Conservation (phyloP, 495 filamentous ascomycete genomes). For the Tuber calosporum region DNA sequence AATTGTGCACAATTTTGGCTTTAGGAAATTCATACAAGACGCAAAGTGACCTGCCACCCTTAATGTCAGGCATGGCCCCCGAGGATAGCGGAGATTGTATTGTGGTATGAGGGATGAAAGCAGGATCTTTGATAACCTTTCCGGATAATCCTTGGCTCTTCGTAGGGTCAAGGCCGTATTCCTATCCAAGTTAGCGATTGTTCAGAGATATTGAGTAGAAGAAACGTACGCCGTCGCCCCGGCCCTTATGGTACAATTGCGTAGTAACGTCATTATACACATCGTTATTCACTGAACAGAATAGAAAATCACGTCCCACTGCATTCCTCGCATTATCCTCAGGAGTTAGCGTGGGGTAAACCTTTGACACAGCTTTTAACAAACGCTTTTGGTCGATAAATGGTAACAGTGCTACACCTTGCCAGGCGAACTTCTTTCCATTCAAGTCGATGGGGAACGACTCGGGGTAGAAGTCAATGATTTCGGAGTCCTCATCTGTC, state of each 20-base stretch:
- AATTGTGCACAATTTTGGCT: conserved; percentile 69
- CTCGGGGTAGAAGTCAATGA: conserved; percentile 94
- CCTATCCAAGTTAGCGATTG: conserved; percentile 27
- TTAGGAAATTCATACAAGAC: conserved; percentile 77
- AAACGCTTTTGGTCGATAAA: conserved; percentile 93
- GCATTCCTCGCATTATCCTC: conserved; percentile 74
- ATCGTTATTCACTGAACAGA: conserved; percentile 72
- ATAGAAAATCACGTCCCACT: conserved; percentile 69
- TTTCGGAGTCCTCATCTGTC: conserved; percentile 76
- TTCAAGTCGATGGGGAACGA: conserved; percentile 91
- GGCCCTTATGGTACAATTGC: conserved; percentile 87
- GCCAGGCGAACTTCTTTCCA: conserved; percentile 97
- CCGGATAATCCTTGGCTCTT: conserved; percentile 72
- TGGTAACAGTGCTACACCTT: conserved; percentile 85
- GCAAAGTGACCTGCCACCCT: conserved; percentile 77
- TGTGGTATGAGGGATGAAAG: conserved; percentile 65
- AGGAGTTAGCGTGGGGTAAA: conserved; percentile 67
- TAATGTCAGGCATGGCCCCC: conserved; percentile 63
- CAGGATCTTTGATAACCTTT: conserved; percentile 69
- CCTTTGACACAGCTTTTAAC: conserved; percentile 71
- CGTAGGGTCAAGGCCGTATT: conserved; percentile 62
- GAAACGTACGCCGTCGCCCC: conserved; percentile 47
- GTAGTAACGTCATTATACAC: conserved; percentile 72
- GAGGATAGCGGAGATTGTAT: conserved; percentile 60
- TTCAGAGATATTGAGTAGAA: background rate